These are phyloP conservation scores for Ramularia endophylla DNA, from an alignment of 2,329 filamentous ascomycete species.

Conservation along the genomic window DNA sequence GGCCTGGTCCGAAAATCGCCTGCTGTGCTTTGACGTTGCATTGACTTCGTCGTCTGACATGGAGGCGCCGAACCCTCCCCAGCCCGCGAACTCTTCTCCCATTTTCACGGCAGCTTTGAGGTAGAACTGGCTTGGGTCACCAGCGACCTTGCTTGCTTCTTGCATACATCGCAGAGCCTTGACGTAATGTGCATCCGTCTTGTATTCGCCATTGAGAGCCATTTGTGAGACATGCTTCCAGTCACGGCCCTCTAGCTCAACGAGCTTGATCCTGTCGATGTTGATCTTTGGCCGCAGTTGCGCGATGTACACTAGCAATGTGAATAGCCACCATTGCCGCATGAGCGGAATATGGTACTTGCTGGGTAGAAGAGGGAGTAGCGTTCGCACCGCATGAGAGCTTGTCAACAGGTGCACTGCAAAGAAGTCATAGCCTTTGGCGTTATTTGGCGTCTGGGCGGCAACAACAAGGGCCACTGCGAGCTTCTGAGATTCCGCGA, in stretches of 20 bases:
- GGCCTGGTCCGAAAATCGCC: constrained; percentile 5
- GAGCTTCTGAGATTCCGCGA: constrained; percentile 60
- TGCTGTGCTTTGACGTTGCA: constrained; percentile 4
- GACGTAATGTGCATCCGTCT: constrained; percentile 75
- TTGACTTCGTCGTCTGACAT: constrained; percentile 15
- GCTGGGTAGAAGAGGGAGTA: constrained; percentile 70
- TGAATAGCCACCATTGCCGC: constrained; percentile 84
- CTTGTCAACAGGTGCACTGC: constrained; percentile 75
- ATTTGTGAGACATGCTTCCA: constrained; percentile 74
- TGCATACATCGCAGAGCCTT: constrained; percentile 73
- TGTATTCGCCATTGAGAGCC: constrained; percentile 62
- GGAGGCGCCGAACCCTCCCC: constrained; percentile 46
- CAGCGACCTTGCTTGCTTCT: constrained; percentile 69
- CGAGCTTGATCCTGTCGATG: constrained; percentile 54
- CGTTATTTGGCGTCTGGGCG: constrained; percentile 42
- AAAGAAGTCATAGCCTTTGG: constrained; percentile 72
- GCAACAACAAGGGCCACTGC: constrained; percentile 57
- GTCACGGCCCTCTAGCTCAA: constrained; percentile 56
- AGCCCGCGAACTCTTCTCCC: constrained; percentile 66
- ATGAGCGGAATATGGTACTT: constrained; percentile 69
- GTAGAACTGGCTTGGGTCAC: constrained; percentile 60
- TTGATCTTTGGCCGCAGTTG: constrained; percentile 68
- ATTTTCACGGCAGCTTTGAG: constrained; percentile 65
- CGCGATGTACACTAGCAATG: constrained; percentile 69
- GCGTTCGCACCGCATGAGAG: constrained; percentile 79